A percentile compares a stretch with the other conserved stretches of the same genome.
Evolutionary conservation across 352 stramenopile genomes (phyloP).

Genomic region (Thraustotheca clavata): DNA sequence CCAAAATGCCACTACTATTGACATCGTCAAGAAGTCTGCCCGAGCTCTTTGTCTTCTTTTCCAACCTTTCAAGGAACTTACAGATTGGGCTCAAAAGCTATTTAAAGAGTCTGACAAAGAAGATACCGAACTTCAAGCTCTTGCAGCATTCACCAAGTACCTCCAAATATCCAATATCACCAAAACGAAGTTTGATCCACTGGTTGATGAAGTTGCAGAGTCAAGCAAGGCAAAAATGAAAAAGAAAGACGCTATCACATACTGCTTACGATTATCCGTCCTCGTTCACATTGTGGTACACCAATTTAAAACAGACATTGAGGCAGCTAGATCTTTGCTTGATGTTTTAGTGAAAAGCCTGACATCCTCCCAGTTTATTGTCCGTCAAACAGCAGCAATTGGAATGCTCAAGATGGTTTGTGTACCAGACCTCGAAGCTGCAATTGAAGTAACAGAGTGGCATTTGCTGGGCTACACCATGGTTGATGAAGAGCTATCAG

Average conservation of each 20-base stretch:
- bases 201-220: background rate
- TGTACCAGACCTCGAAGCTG: slow-evolving; percentile 40
- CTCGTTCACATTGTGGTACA: background rate
- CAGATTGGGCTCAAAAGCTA: background rate
- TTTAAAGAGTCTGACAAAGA: background rate
- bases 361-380: background rate
- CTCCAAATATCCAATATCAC: too few species aligned
- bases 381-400: slow-evolving; percentile 36
- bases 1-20: background rate
- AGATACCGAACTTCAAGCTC: background rate
- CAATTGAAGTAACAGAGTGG: slow-evolving; percentile 51
- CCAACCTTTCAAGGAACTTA: background rate
- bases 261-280: background rate
- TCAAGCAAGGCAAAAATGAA: background rate
- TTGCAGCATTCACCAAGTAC: slow-evolving; percentile 9
- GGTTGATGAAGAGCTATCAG: slow-evolving; percentile 63
- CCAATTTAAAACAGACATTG: background rate
- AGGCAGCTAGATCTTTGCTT: background rate
- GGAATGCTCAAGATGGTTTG: slow-evolving; percentile 60
- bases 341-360: background rate
- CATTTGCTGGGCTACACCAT: slow-evolving; percentile 68
- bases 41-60: slow-evolving; percentile 7
- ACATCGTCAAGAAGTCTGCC: slow-evolving; percentile 7
- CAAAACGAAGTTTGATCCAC: background rate
- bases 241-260: background rate